These are phyloP conservation scores for Mycena haematopus DNA, from an alignment of 768 basidiomycete genomes.

Conservation along the genomic window DNA sequence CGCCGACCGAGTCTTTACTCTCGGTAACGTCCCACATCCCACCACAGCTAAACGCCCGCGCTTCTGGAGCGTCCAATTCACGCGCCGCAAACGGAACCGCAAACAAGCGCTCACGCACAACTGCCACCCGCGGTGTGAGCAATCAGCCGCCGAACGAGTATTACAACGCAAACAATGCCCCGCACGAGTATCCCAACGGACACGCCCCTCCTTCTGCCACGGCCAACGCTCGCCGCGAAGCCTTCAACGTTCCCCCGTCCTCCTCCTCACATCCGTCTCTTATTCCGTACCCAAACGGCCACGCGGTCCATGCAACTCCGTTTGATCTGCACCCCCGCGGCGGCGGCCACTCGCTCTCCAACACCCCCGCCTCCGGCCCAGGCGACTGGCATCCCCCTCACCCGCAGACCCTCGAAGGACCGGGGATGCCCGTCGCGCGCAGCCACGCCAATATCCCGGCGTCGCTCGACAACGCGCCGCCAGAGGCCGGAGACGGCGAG, in stretches of 20 bases:
- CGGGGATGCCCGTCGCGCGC: conserved; percentile 76
- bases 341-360: conserved; percentile 38
- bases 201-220: conserved; percentile 26
- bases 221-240: conserved; percentile 42
- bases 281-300: conserved; percentile 48
- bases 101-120: conserved; percentile 54
- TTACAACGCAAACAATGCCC: conserved; percentile 29
- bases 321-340: conserved; percentile 49
- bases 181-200: conserved; percentile 37
- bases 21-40: conserved; percentile 74
- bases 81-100: conserved; percentile 35
- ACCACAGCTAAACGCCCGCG: conserved; percentile 37
- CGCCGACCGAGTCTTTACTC: conserved; percentile 76
- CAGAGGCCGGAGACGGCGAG: conserved; percentile 50
- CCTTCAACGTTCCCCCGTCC: conserved; percentile 57
- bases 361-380: conserved; percentile 37
- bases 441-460: conserved; percentile 30
- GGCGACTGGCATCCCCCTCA: conserved; percentile 57
- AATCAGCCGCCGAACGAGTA: conserved; percentile 46
- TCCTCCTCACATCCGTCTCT: conserved; percentile 61
- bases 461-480: conserved; percentile 20
- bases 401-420: conserved; percentile 71
- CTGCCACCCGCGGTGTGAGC: conserved; percentile 47
- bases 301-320: conserved; percentile 44
- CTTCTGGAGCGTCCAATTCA: conserved; percentile 31